Base-by-base conservation (phyloP, 306 rosid genomes). In the Pyrus communis region DNA sequence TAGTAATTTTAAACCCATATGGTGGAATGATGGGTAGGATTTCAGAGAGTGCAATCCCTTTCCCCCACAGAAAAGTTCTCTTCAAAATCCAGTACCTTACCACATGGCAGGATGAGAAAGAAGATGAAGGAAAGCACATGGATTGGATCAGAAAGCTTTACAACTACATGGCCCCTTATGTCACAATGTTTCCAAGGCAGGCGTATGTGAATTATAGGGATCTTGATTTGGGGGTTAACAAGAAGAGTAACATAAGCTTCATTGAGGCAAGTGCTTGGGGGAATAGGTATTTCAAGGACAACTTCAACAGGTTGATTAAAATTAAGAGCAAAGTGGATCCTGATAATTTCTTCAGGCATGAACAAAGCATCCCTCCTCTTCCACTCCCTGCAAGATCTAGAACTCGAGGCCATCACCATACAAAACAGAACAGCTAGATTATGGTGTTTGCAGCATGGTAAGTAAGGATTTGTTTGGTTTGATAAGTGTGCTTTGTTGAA, bases 171-270 rank as follows among this genome's bases (percentile, higher is more conserved):
- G 58, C 87, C 15, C 89, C 96, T 21, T 88, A 87, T 67, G 98
- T 83, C 0, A 86, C 97, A 1, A 87, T 49, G 83, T 80, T 80
- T 54, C 98, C 98, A 15, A 91, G 98, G 81, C 80, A 82, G 51
- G 90, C 98, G 4, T 94, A 90, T 42, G 91, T 91, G 83, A 94
- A 94, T 52, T 94, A 94, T 28, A 90, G 90, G 51, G 98, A 94
- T 77, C 91, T 94, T 22, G 97, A 91, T 80, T 46, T 94, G 86
- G 98, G 98, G 66, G 79, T 89, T 57, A 94, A 91, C 86, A 80
- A 84, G 78, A 86, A 86, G 69, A 83, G 78, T 6, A 67, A 87
- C 25, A 81, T 89, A 7, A 84, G 77, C 60, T 85, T 63, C 23
- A 65, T 77, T 15, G 79, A 88, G 18, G 93, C 97, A 7, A 85